Evolutionary conservation across 768 basidiomycete species (phyloP), one percentile per base, ranked within the genome.

Genomic region (Exsudoporus frostii): DNA sequence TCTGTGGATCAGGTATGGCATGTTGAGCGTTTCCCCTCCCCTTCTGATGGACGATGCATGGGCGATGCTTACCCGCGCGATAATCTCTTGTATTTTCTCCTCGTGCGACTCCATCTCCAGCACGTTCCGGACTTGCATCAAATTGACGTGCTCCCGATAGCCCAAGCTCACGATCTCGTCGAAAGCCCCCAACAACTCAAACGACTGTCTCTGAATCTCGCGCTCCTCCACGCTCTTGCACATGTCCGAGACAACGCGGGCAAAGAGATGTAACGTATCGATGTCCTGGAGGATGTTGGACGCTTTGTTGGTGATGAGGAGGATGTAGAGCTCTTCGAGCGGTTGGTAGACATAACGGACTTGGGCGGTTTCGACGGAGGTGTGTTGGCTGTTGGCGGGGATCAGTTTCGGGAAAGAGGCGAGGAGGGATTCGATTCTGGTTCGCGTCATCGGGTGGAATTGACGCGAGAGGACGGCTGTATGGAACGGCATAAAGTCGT

Each of bases 251-350:
- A 97, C 93, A 43, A 97, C 88, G 32, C 96, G 86, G 1, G 95
- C 88, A 62, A 97, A 88, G 34, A 99, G 87, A 61, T 95, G 92
- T 0, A 99, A 79, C 0, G 96, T 99, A 53, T 97, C 90, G 58
- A 98, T 96, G 70, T 98, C 97, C 75, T 97, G 97, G 36, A 99
- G 76, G 64, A 98, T 98, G 66, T 99, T 99, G n/a, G 91, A 93
- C 8, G 92, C 91, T 71, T 97, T 98, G 76, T 98, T 98, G 50
- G 96, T 98, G 73, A 98, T 95, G 58, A 98, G 80, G 60, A 98
- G 80, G 55, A 98, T 96, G 73, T 98, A 98, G 24, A 98, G 84
- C 69, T 98, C 93, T 71, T 97, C 94, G 42, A 98, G 81, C 0
- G 94, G 93, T 65, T 97, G 94, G 71, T 96, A 98, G 56, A 98